These are phyloP conservation scores for Funneliformis mosseae DNA, from an alignment of 192 early-diverging fungal species.

Conservation along the genomic window DNA sequence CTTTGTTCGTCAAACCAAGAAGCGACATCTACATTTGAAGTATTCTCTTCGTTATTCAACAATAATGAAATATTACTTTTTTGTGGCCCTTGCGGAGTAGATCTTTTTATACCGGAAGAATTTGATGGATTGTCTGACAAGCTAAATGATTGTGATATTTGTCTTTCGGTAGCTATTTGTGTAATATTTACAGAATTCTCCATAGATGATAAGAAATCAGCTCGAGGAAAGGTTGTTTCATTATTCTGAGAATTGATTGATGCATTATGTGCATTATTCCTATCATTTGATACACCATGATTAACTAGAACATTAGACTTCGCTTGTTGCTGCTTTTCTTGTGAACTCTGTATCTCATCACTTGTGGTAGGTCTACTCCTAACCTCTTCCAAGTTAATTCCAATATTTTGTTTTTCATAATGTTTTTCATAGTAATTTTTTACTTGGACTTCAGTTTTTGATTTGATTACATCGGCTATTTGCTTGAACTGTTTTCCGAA, in stretches of 20 bases:
- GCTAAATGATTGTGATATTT: not conserved
- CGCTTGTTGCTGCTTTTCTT: not conserved
- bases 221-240: not conserved
- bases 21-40: not conserved
- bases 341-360: not conserved
- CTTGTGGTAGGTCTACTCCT: not conserved
- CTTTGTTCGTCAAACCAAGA: not conserved
- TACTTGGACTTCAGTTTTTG: not conserved
- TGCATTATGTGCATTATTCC: not conserved
- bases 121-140: not conserved
- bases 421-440: slow-evolving; percentile 17
- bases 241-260: not conserved
- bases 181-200: not conserved
- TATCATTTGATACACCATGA: not conserved
- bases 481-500: not conserved
- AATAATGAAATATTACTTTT: not conserved
- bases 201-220: not conserved
- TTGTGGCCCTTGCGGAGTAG: not conserved
- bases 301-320: not conserved
- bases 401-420: not conserved
- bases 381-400: not conserved
- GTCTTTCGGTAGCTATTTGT: not conserved
- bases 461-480: not conserved
- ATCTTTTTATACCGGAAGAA: not conserved
- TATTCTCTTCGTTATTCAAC: not conserved